Conservation (phyloP, 192 early-diverging fungal species). For the Coemansia sp. region DNA sequence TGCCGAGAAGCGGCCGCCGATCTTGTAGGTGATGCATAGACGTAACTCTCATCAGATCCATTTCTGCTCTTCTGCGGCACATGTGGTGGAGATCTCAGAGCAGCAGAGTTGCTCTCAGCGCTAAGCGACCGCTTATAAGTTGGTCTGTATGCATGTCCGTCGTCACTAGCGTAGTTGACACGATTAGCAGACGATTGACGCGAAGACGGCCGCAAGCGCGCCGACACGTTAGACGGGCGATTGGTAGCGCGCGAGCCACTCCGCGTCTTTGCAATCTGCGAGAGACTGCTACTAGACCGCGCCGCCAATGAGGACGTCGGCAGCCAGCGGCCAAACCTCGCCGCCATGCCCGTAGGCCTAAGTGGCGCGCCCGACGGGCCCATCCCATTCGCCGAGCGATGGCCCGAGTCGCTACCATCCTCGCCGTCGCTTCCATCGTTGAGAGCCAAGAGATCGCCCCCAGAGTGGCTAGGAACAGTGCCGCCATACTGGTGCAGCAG, state of each 20-base stretch:
- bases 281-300: neutral
- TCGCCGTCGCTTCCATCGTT: constrained; percentile 17
- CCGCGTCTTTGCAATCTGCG: constrained; percentile 14
- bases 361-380: constrained; percentile 1
- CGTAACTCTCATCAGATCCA: constrained; percentile 15
- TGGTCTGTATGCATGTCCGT: constrained; percentile 10
- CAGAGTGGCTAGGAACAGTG: constrained; percentile 4
- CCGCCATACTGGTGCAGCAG: constrained; percentile 14
- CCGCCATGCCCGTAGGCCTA: constrained; percentile 44
- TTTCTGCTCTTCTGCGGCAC: neutral
- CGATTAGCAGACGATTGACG: constrained; percentile 43
- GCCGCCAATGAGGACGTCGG: constrained; percentile 19
- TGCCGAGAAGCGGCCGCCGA: neutral
- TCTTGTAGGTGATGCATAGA: constrained; percentile 14
- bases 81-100: neutral
- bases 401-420: constrained; percentile 26
- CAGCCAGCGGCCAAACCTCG: constrained; percentile 41
- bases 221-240: neutral
- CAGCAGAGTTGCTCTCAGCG: neutral
- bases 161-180: constrained; percentile 38
- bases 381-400: constrained; percentile 12
- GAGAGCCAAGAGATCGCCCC: constrained; percentile 20
- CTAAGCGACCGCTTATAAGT: constrained; percentile 1
- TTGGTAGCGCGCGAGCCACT: constrained; percentile 25
- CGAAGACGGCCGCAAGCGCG: constrained; percentile 47